Base-by-base conservation (phyloP, 2,329 filamentous ascomycete genomes). In the Penicillium sp. region DNA sequence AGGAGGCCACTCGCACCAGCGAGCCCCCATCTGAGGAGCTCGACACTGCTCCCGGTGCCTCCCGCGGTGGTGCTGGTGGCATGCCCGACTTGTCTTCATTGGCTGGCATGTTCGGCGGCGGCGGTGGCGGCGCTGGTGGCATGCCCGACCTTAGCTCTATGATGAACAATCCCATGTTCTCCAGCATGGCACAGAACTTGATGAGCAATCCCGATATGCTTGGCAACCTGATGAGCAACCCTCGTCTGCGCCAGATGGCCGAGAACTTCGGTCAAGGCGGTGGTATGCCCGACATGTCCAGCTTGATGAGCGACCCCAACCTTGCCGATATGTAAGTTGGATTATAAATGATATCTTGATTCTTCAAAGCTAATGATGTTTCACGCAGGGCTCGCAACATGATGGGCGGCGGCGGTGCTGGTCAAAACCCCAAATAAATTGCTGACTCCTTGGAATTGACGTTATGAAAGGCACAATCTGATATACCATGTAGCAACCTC, bases 81-180 rank as follows among this genome's bases (percentile, higher is more conserved):
- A 85, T 88, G 81, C 89, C 89, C 1, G 87, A 91, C 69, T 76
- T 92, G n/a, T 77, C 80, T 54, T 81, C 81, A 56, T 78, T 93
- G 42, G 88, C 88, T 3, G 81, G 86, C 67, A 88, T 92, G 87
- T 80, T 92, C 61, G 87, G 86, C 18, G 62, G 62, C 3, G 60
- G 57, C 18, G 81, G 77, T 31, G 81, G 76, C 18, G 86, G 80
- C 22, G 85, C 80, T 13, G 87, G 83, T 5, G 87, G 83, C 50
- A 94, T 96, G 89, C 92, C 92, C 11, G 93, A 97, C 73, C 80
- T 99, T 22, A 77, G 85, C 60, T 84, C 85, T 59, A 87, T 99
- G 73, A 96, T 97, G 92, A 92, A 81, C 80, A 99, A 97, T 79
- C 94, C 94, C 52, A 97, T 97, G 94, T 96, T 99, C 78, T 86